Base-by-base conservation (phyloP, 2,329 filamentous ascomycete species). In the Cyphellophora europaea region DNA sequence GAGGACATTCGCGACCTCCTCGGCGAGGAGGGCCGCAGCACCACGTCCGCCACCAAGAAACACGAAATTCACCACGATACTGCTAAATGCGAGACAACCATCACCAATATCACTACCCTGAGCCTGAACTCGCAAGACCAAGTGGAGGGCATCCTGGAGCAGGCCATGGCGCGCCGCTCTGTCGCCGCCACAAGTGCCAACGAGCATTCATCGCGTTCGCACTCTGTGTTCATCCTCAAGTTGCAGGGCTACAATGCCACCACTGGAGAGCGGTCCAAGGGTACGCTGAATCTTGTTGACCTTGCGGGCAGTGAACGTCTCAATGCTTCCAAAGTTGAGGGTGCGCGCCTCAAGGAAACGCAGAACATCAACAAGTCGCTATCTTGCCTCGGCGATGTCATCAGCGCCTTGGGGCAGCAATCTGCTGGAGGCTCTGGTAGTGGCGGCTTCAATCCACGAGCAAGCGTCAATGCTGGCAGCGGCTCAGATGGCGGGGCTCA, bases 151-250 rank as follows among this genome's bases (percentile, higher is more conserved):
- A 88, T 95, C 54, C 72, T 98, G 17, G 72, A 74, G 27, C 77
- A 82, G 31, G 91, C 93, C 0, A 79, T 82, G 47, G 79, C 77
- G 50, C 95, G 96, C 60, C 77, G 91, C 11, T 89, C 83, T 6
- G 88, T 95, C 3, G 91, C 91, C 2, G 87, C 91, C 0, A 98
- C 91, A n/a, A 95, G 93, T 55, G 86, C 91, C 43, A 98, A 98
- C 62, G 86, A 93, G 63, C 77, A 88, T 30, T 94, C 86, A 0
- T 94, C 87, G 8, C 82, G 93, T 32, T 94, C 86, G 19, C 91
- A 98, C 62, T 94, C 85, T 1, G 87, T 98, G 32, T 96, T 98
- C 55, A 93, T 96, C 38, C 72, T 98, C 36, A 78, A 74, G 40
- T 62, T 82, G 2, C 67, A 66, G 3, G 77, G 77, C 5, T 62